Conservation (phyloP, 2,329 filamentous ascomycete species). For the Apiospora phragmitis region DNA sequence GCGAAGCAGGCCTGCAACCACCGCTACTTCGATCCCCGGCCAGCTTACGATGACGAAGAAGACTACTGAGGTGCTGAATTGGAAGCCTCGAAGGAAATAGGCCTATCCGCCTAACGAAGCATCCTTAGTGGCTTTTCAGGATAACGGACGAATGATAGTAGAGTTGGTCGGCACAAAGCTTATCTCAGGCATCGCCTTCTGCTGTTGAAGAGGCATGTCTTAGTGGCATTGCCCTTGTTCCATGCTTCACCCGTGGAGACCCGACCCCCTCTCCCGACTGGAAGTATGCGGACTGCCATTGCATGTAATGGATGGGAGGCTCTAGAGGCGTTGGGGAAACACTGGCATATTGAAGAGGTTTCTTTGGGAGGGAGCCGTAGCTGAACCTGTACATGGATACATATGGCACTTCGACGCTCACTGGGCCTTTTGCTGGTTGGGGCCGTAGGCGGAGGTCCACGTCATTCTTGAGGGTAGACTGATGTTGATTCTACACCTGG, state of each 20-base stretch:
- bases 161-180: neutral
- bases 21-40: constrained; percentile 67
- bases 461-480: neutral
- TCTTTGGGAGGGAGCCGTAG: neutral
- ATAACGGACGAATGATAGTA: constrained; percentile 4
- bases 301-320: neutral
- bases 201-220: neutral
- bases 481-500: neutral
- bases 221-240: neutral
- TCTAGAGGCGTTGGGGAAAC: neutral
- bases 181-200: neutral
- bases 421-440: neutral
- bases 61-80: neutral
- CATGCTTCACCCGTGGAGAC: neutral
- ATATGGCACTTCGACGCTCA: neutral
- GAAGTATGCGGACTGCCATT: neutral
- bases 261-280: neutral
- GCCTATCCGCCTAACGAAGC: neutral
- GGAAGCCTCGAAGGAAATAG: neutral
- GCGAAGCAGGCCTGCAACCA: constrained; percentile 86
- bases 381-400: neutral
- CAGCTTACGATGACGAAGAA: constrained; percentile 1
- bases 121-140: constrained; percentile 12
- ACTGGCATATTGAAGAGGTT: neutral
- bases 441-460: neutral